Evolutionary conservation across 176 grass and related monocot species (phyloP).

Genomic region (Aegilops umbellulata): DNA sequence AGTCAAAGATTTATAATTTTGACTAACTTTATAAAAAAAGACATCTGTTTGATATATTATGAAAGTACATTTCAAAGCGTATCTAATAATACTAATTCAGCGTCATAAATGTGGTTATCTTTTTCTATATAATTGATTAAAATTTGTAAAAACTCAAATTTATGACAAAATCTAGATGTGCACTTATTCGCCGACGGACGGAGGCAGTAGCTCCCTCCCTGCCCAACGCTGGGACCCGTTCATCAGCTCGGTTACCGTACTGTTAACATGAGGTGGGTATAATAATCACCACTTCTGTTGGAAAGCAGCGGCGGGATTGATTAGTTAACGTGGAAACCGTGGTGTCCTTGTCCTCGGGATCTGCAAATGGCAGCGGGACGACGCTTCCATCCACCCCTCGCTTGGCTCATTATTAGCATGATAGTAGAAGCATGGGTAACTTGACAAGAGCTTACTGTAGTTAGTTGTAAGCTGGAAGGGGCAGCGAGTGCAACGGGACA

Average conservation of each 20-base stretch:
- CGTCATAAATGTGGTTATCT: no score
- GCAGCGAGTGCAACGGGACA: conserved; percentile 21
- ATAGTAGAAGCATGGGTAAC: background rate
- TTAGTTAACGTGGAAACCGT: background rate
- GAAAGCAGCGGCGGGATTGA: background rate
- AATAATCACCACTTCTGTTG: background rate
- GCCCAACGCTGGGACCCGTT: background rate
- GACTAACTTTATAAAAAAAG: fast-evolving
- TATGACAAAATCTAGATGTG: no score
- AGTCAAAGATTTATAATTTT: no score
- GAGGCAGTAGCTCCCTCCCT: background rate
- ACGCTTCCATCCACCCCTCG: background rate
- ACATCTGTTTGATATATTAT: no score
- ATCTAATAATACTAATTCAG: no score
- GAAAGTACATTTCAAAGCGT: no score
- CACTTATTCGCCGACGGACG: no score
- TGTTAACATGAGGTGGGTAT: background rate
- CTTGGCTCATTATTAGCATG: background rate
- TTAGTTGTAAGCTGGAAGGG: background rate
- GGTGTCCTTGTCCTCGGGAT: conserved; percentile 14
- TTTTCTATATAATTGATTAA: no score
- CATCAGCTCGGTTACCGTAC: background rate
- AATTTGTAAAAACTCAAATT: no score
- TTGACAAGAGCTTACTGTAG: background rate
- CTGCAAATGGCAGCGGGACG: conserved; percentile 7